Conservation (phyloP, 352 stramenopile species). For the Globisporangium parvum region DNA sequence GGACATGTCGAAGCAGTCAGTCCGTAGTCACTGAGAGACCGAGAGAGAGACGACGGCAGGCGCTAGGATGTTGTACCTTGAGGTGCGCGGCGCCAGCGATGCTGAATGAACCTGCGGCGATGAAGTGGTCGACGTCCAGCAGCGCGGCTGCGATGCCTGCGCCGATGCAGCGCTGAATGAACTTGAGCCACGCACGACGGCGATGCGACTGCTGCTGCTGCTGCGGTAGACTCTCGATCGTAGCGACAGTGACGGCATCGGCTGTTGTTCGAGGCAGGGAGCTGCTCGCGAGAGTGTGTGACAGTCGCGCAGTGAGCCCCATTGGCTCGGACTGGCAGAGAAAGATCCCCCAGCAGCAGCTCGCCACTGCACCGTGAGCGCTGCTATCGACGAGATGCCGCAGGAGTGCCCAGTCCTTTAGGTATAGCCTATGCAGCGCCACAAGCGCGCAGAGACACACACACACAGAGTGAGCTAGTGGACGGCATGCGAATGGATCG, state of each 20-base stretch:
- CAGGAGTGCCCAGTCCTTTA: conserved; percentile 31
- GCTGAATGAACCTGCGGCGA: conserved; percentile 47
- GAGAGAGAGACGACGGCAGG: not conserved
- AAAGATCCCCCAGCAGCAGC: conserved; percentile 59
- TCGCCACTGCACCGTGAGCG: conserved; percentile 45
- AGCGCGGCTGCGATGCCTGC: conserved; percentile 33
- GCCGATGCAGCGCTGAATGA: conserved; percentile 37
- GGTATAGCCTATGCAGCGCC: conserved; percentile 19
- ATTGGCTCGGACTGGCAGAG: conserved; percentile 27
- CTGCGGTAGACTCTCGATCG: not conserved
- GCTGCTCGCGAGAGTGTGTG: not conserved
- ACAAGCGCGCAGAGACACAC: not conserved
- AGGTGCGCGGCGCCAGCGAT: conserved; percentile 55
- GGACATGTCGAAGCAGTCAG: not conserved
- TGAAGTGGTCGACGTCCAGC: conserved; percentile 73
- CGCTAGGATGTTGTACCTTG: conserved; percentile 7
- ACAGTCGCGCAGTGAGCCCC: not conserved
- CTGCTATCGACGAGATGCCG: conserved; percentile 60
- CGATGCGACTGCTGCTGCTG: conserved; percentile 1
- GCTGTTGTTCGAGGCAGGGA: conserved; percentile 4
- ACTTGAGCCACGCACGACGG: conserved; percentile 11
- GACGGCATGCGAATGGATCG: not conserved
- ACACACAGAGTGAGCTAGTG: not conserved
- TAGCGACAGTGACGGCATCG: not conserved
- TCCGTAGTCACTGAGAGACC: not conserved